Conservation (phyloP, 164 flowering plant genomes). For the grape (Vitis vinifera) region DNA sequence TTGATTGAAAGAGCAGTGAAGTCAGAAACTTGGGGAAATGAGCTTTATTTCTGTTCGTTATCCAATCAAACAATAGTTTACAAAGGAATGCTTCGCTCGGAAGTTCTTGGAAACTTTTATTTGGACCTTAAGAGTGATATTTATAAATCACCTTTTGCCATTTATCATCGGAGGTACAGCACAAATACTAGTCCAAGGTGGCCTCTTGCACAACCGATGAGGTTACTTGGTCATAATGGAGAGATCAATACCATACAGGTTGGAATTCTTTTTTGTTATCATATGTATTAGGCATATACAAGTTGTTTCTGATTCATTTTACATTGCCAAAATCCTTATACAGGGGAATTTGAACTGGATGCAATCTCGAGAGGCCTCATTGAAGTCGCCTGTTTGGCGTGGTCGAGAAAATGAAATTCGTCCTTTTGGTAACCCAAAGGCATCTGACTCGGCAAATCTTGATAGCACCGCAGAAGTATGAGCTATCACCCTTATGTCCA, state of each 20-base stretch:
- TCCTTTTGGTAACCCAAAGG: conserved; percentile 91
- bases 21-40: conserved; percentile 79
- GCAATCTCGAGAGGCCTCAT: conserved; percentile 91
- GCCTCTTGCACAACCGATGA: conserved; percentile 99
- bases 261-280: conserved; percentile 5
- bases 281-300: background rate
- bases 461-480: conserved; percentile 97
- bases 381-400: conserved; percentile 93
- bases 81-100: conserved; percentile 99
- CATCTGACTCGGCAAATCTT: conserved; percentile 98
- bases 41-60: conserved; percentile 91
- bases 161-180: conserved; percentile 95
- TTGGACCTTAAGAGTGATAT: conserved; percentile 82
- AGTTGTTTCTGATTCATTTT: background rate
- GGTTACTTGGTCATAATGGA: conserved; percentile 99
- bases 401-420: conserved; percentile 98
- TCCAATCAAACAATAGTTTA: conserved; percentile 96
- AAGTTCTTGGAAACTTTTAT: conserved; percentile 86
- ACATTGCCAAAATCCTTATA: conserved; percentile 11
- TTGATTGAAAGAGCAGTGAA: conserved; percentile 71
- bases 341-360: conserved; percentile 99
- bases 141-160: conserved; percentile 86
- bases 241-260: conserved; percentile 99
- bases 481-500: conserved; percentile 7
- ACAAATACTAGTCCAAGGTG: conserved; percentile 99